Evolutionary conservation across 1,139 yeast genomes (phyloP), one percentile per base, ranked within the genome.

Genomic region (Kurtzmaniella quercitrusa): DNA sequence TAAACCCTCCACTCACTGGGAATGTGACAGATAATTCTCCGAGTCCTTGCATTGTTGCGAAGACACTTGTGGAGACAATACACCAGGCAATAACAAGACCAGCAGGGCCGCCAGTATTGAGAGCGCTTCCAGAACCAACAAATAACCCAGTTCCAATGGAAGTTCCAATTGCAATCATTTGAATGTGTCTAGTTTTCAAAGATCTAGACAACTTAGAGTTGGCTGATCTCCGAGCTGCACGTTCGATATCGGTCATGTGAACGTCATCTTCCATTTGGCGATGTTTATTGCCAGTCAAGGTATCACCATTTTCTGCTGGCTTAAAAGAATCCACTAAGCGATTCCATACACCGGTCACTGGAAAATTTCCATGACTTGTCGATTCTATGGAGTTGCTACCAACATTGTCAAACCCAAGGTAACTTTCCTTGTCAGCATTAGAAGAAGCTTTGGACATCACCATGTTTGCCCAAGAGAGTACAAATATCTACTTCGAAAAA

Each of bases 121-220:
- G 62, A 21, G 73, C 73, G 18, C 56, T 48, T 14, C 66, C 68
- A 34, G 61, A 55, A 9, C 66, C 68, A 11, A 63, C 63, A 42
- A 63, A 60, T 39, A 70, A 60, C 14, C 76, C 76, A 1, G 74
- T 66, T 4, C 96, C 96, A 45, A 88, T 84, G 51, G 91, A 85
- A 17, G 94, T 87, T 16, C 94, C 95, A 41, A 88, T 73, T 34
- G 95, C 87, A 50, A 89, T 85, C 84, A 84, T 77, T 53, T 81
- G 77, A 43, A 66, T 51, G 43, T 65, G 71, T 48, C 73, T 53
- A 8, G 66, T 51, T 45, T 64, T 66, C 45, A 68, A 59, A 29
- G 58, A 59, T 50, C 73, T 56, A 24, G 66, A 58, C 41, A 71
- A 62, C 41, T 66, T 70, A 27, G 75, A 66, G 48, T 68, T 66